Conservation (phyloP, 2,329 filamentous ascomycete genomes). For the Diaporthe sp. region DNA sequence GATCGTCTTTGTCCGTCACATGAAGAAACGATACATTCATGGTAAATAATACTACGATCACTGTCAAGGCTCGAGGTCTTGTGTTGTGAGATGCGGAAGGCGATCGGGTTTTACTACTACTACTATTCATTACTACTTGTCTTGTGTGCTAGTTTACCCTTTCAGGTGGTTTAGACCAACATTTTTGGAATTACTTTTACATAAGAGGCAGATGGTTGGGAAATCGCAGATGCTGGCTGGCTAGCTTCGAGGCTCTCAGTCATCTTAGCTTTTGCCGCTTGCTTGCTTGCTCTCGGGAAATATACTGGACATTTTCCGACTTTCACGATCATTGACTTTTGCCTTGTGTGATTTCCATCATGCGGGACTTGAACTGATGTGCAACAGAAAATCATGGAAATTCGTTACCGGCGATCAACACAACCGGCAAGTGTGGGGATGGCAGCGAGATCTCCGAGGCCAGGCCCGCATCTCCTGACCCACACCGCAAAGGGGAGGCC, state of each 20-base stretch:
- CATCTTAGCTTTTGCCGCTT: not conserved
- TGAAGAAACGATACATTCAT: conserved; percentile 26
- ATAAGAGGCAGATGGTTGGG: not conserved
- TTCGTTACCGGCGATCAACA: not conserved
- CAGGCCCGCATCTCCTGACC: not conserved
- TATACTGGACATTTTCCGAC: conserved; percentile 25
- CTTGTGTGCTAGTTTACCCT: conserved; percentile 2
- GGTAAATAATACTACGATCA: conserved; percentile 26
- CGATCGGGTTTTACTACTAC: not conserved
- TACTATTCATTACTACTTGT: not conserved
- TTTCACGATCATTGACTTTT: not conserved
- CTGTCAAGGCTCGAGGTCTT: conserved; percentile 15
- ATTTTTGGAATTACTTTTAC: conserved; percentile 3
- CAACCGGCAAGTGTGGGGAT: not conserved
- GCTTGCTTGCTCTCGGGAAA: not conserved
- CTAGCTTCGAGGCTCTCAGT: not conserved
- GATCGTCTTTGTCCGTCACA: conserved; percentile 18
- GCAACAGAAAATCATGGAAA: not conserved
- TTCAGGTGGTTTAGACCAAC: not conserved
- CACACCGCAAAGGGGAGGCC: not conserved
- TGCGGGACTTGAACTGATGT: not conserved
- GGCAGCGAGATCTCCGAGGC: not conserved
- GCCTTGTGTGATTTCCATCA: not conserved
- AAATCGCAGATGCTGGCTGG: not conserved
- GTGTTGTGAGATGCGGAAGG: not conserved